phyloP scores from a whole-genome alignment of 805 yeast species.

The Sugiyamaella marilandica region DNA sequence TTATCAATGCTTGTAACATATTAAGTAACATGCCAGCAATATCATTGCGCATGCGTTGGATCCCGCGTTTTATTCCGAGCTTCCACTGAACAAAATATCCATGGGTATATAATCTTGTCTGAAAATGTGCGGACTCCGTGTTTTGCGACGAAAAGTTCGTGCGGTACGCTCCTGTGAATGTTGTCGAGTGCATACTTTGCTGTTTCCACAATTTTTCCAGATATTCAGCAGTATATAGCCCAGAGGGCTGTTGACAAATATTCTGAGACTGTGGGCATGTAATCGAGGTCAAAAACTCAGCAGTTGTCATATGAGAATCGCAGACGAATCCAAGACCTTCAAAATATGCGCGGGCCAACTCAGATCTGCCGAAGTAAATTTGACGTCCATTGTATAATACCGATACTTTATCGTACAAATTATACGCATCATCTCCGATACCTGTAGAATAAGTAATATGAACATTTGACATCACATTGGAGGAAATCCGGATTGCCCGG shows the following conservation, averaged over 20 bases:
- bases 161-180: conserved; percentile 43
- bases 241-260: conserved; percentile 46
- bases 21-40: conserved; percentile 44
- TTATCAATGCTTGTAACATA: conserved; percentile 46
- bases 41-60: conserved; percentile 54
- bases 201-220: conserved; percentile 55
- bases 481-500: conserved; percentile 58
- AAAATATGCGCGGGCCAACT: conserved; percentile 52
- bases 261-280: conserved; percentile 61
- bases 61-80: conserved; percentile 47
- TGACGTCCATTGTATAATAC: conserved; percentile 58
- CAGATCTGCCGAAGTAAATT: conserved; percentile 58
- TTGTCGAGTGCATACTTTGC: conserved; percentile 39
- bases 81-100: conserved; percentile 40
- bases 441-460: conserved; percentile 66
- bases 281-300: conserved; percentile 65
- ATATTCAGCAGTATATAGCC: conserved; percentile 59
- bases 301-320: conserved; percentile 61
- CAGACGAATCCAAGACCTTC: conserved; percentile 60
- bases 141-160: conserved; percentile 33
- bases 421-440: conserved; percentile 61
- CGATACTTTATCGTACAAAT: conserved; percentile 56
- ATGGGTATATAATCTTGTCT: conserved; percentile 30
- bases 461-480: conserved; percentile 49
- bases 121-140: conserved; percentile 33